Evolutionary conservation across 1,284 basidiomycete genomes (phyloP), one percentile per base, ranked within the genome.

Genomic region (Moesziomyces globuligerus): DNA sequence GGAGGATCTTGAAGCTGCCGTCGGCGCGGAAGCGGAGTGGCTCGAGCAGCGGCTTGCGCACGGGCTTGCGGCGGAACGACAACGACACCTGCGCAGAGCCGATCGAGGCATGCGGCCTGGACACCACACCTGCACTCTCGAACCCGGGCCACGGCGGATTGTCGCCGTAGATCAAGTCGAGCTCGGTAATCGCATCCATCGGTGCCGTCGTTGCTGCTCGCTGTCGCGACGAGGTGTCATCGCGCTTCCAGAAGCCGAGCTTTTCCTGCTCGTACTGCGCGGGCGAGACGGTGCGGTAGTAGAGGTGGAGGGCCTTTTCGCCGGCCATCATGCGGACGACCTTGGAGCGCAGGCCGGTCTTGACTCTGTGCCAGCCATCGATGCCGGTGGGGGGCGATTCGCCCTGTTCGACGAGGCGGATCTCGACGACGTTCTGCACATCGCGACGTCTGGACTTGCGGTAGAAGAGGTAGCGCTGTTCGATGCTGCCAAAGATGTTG

Each of bases 1-100:
- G 79, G 21, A 81, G 52, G 49, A 81, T 76, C 50, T 78, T 81
- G 48, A 79, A 81, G 8, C 54, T 73, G 17, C 79, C 79, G 25
- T 79, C 71, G 0, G 38, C 17, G 4, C 47, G 39, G 62, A 81
- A 81, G 0, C 15, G 44, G 13, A 72, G 62, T 3, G 60, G 62
- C 0, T 40, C 38, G 9, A 69, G 55, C 1, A 55, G 34, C 1
- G 72, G 65, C 18, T 48, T 55, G 18, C 58, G 60, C 4, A 13
- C 3, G 0, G 75, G 74, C 28, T 51, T 72, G n/a, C 73, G 62
- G 7, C 78, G 64, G 32, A 62, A 47, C 13, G 64, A 64, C 3
- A 81, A 52, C 1, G 56, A 55, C 18, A 71, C 52, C 4, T 54
- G 43, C 5, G 66, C 39, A 1, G 62, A 49, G 23, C 56, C 67